Evolutionary conservation across 2,329 filamentous ascomycete genomes (phyloP), one percentile per base, ranked within the genome.

Genomic region (Cordyceps militaris): DNA sequence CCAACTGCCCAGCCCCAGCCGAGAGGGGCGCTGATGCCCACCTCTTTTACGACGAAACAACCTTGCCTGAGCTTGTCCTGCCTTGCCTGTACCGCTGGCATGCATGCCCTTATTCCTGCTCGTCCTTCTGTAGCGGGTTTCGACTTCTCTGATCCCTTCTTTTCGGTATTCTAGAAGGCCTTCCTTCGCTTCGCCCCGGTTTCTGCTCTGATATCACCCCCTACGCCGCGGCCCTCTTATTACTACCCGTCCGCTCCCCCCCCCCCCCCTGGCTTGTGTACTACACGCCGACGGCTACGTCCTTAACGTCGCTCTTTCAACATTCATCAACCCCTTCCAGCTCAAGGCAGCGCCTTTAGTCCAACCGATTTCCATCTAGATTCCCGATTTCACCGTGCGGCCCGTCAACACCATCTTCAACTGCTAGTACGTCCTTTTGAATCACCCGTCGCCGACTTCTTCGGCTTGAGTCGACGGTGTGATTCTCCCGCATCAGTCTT

Each of bases 191-290:
- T 48, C 34, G 49, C 56, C 49, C 56, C 40, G 26, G 30, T 40
- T 54, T 44, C 26, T 26, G 9, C 26, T 48, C 34, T 48, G 14
- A 47, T 32, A 53, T 49, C 54, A 30, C 52, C 26, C 50, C 49
- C 49, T 14, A 21, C 54, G 14, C 30, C 56, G 32, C 26, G 26
- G 28, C 42, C 32, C 48, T 61, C 56, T 61, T 58, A 51, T 55
- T 58, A 54, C 59, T 58, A 32, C 28, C 28, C 28, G 28, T 48
- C 46, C 21, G n/a, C n/a, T n/a, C n/a, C n/a, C 9, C 51, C 61
- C 56, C 60, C 52, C 54, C 59, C 61, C 58, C 59, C 51, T 46
- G 56, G 56, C 60, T 48, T 57, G 43, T 59, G 56, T 57, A 50
- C 59, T 49, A 32, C 23, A 53, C 28, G 47, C 40, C n/a, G 55